Evolutionary conservation across 2,329 filamentous ascomycete genomes (phyloP).

Genomic region (Bipolaris oryzae): DNA sequence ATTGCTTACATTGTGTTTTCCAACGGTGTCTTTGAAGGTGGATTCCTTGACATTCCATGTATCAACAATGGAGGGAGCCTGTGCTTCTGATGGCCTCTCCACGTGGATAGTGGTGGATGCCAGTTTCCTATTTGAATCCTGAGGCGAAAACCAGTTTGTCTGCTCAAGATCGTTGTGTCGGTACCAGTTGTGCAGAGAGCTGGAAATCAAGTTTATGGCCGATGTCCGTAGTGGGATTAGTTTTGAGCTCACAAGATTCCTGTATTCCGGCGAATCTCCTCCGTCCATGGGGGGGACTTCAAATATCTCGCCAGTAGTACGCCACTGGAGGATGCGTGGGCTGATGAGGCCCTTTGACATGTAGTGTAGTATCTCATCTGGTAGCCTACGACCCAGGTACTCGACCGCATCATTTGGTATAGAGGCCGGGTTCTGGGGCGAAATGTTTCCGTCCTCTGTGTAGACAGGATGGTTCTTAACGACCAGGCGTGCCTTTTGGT

Average conservation of each 20-base stretch:
- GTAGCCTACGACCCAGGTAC: slow-evolving; percentile 87
- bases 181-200: slow-evolving; percentile 81
- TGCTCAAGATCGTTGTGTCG: slow-evolving; percentile 78
- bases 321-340: slow-evolving; percentile 78
- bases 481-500: slow-evolving; percentile 81
- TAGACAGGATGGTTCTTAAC: slow-evolving; percentile 89
- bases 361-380: slow-evolving; percentile 89
- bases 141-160: slow-evolving; percentile 74
- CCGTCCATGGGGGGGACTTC: slow-evolving; percentile 87
- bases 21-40: slow-evolving; percentile 54
- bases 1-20: slow-evolving; percentile 30
- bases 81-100: slow-evolving; percentile 56
- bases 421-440: slow-evolving; percentile 73
- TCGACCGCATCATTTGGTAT: slow-evolving; percentile 85
- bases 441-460: slow-evolving; percentile 75
- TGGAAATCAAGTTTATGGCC: slow-evolving; percentile 77
- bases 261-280: slow-evolving; percentile 79
- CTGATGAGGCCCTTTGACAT: slow-evolving; percentile 82
- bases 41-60: slow-evolving; percentile 77
- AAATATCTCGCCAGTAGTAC: slow-evolving; percentile 78
- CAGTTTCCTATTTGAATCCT: slow-evolving; percentile 32
- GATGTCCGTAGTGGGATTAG: slow-evolving; percentile 77
- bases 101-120: slow-evolving; percentile 67
- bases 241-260: slow-evolving; percentile 74
- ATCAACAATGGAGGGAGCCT: slow-evolving; percentile 58